Percentiles rank a stretch among this genome's conserved stretches.
phyloP scores from a whole-genome alignment of 2,329 filamentous ascomycete species.

The Claviceps cyperi region DNA sequence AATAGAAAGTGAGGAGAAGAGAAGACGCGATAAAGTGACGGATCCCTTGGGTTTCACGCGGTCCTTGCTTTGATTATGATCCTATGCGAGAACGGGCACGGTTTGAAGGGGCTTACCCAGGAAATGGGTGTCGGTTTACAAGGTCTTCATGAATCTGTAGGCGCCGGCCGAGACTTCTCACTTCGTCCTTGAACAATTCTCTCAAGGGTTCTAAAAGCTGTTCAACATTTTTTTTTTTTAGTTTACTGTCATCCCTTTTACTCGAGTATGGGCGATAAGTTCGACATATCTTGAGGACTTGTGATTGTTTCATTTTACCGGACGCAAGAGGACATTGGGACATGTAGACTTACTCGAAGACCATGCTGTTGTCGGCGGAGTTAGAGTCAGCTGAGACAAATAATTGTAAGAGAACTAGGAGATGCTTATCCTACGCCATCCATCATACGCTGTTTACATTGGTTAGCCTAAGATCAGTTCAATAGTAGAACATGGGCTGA shows the following conservation, averaged over 20 bases:
- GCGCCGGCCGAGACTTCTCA: constrained; percentile 16
- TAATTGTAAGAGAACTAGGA: neutral
- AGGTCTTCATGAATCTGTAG: constrained; percentile 19
- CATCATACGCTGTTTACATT: constrained; percentile 26
- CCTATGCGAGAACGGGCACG: neutral
- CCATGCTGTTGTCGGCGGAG: constrained; percentile 1
- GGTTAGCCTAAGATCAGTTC: neutral
- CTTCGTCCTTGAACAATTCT: constrained; percentile 49
- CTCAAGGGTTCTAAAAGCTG: constrained; percentile 50
- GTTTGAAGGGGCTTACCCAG: neutral
- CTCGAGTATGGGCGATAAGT: neutral
- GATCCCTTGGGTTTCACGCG: neutral
- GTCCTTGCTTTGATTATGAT: neutral
- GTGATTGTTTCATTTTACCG: neutral
- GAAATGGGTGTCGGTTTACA: constrained; percentile 15
- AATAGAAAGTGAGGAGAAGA: neutral
- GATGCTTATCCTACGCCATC: constrained; percentile 17
- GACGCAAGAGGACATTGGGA: neutral
- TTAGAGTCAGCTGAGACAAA: neutral
- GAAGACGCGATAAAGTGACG: neutral
- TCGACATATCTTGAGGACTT: neutral
- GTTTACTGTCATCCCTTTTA: neutral
- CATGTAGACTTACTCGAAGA: neutral
- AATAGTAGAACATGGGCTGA: neutral
- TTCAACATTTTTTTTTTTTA: constrained; percentile 19